Percentiles rank a stretch among this genome's conserved stretches.
These are phyloP conservation scores for Fusarium devonianum DNA, from an alignment of 2,329 filamentous ascomycete genomes.

Conservation along the genomic window DNA sequence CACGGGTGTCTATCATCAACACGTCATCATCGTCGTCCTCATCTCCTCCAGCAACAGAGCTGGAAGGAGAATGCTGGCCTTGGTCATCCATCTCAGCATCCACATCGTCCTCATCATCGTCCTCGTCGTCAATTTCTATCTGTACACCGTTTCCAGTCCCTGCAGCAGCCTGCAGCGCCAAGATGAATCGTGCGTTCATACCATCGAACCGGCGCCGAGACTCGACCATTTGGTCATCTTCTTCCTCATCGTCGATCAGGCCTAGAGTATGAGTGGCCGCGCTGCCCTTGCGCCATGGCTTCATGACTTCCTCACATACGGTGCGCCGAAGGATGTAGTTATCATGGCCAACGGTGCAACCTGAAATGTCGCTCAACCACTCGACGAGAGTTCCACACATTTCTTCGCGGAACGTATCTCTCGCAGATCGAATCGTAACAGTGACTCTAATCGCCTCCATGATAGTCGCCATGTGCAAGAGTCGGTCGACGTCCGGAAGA, in stretches of 20 bases:
- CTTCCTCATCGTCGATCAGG: conserved; percentile 54
- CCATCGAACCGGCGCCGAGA: conserved; percentile 43
- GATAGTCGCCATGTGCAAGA: conserved; percentile 81
- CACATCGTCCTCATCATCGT: conserved; percentile 50
- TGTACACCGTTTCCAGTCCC: conserved; percentile 41
- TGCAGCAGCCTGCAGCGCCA: conserved; percentile 48
- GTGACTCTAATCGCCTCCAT: conserved; percentile 97
- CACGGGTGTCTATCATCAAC: conserved; percentile 63
- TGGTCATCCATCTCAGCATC: conserved; percentile 53
- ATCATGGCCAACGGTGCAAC: conserved; percentile 84
- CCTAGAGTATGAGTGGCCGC: conserved; percentile 73
- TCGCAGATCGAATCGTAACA: conserved; percentile 88
- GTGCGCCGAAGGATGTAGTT: conserved; percentile 78
- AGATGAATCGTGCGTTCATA: conserved; percentile 48
- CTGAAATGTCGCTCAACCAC: conserved; percentile 92
- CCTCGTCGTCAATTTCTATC: conserved; percentile 43
- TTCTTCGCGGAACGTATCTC: conserved; percentile 95
- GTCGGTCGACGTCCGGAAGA: conserved; percentile 71
- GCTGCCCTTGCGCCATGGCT: conserved; percentile 87
- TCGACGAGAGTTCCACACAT: conserved; percentile 99
- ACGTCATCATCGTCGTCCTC: conserved; percentile 63
- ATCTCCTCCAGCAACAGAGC: conserved; percentile 49
- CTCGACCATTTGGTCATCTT: conserved; percentile 57
- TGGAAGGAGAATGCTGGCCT: conserved; percentile 46
- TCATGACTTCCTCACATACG: conserved; percentile 91